Conservation (phyloP, 2,329 filamentous ascomycete genomes). For the Aspergillus texensis region DNA sequence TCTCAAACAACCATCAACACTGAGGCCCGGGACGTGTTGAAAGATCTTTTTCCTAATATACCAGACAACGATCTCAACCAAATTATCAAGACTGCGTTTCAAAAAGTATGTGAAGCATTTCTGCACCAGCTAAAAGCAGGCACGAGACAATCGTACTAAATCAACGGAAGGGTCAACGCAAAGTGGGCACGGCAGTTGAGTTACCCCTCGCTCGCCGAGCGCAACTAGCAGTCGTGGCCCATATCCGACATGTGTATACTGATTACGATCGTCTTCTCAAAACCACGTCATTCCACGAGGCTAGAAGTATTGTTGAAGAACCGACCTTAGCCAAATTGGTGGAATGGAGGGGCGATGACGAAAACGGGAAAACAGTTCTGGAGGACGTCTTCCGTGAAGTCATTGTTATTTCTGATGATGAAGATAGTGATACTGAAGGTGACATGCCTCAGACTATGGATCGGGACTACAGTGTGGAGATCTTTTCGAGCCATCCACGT, state of each 20-base stretch:
- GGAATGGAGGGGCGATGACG: slow-evolving; percentile 65
- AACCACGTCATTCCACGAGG: slow-evolving; percentile 56
- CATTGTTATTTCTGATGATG: slow-evolving; percentile 65
- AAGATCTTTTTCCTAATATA: slow-evolving; percentile 65
- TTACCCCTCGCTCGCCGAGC: slow-evolving; percentile 59
- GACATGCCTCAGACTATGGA: slow-evolving; percentile 26
- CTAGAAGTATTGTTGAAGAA: slow-evolving; percentile 58
- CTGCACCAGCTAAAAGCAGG: slow-evolving; percentile 3
- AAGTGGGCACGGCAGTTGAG: slow-evolving; percentile 60
- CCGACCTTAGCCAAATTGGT: slow-evolving; percentile 59
- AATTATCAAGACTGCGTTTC: slow-evolving; percentile 64
- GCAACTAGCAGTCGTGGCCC: slow-evolving; percentile 63
- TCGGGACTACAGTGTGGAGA: slow-evolving; percentile 45
- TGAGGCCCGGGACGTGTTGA: slow-evolving; percentile 61
- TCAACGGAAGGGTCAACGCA: slow-evolving; percentile 51
- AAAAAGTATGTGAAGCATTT: slow-evolving; percentile 49
- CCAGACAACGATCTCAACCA: slow-evolving; percentile 59
- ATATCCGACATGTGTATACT: slow-evolving; percentile 65
- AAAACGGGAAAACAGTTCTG: slow-evolving; percentile 54
- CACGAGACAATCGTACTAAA: slow-evolving; percentile 23
- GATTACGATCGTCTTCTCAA: slow-evolving; percentile 63
- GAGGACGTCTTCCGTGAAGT: slow-evolving; percentile 67
- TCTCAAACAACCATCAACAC: slow-evolving; percentile 54
- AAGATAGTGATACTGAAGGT: slow-evolving; percentile 52
- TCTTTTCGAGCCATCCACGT: slow-evolving; percentile 43